Percentiles rank a stretch among this genome's conserved stretches.
Evolutionary conservation across 495 filamentous ascomycete species (phyloP).

Genomic region (Rhypophila decipiens): DNA sequence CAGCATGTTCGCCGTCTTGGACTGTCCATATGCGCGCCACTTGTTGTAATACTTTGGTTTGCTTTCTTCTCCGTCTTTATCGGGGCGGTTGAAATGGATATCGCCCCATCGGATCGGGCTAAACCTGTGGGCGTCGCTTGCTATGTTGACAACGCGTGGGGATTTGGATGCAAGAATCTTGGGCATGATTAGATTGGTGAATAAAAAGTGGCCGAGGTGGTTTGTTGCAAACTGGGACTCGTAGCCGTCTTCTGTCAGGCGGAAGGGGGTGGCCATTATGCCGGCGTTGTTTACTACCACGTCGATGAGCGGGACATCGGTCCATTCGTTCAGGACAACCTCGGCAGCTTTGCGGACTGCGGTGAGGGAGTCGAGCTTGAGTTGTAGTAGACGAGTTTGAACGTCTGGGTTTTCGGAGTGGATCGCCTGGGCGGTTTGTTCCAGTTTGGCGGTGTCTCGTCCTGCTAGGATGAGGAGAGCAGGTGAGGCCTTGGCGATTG

Average conservation of each 20-base stretch:
- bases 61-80: constrained; percentile 13
- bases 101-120: constrained; percentile 42
- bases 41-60: constrained; percentile 41
- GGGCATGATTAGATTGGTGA: constrained; percentile 56
- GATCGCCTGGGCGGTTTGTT: constrained; percentile 27
- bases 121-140: constrained; percentile 40
- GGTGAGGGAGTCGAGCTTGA: constrained; percentile 41
- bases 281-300: constrained; percentile 66
- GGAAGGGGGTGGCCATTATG: constrained; percentile 49
- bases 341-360: constrained; percentile 38
- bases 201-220: constrained; percentile 61
- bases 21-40: constrained; percentile 43
- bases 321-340: constrained; percentile 21
- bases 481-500: neutral
- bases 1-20: constrained; percentile 50
- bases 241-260: constrained; percentile 51
- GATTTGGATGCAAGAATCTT: constrained; percentile 28
- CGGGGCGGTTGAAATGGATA: constrained; percentile 31
- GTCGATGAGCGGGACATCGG: constrained; percentile 42
- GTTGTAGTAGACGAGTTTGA: constrained; percentile 20
- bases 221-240: constrained; percentile 68
- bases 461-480: constrained; percentile 41
- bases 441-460: constrained; percentile 32
- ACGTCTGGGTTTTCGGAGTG: constrained; percentile 11
- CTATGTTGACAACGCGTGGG: constrained; percentile 33